Conservation (phyloP, 768 basidiomycete species). For the Punctularia strigosozonata region DNA sequence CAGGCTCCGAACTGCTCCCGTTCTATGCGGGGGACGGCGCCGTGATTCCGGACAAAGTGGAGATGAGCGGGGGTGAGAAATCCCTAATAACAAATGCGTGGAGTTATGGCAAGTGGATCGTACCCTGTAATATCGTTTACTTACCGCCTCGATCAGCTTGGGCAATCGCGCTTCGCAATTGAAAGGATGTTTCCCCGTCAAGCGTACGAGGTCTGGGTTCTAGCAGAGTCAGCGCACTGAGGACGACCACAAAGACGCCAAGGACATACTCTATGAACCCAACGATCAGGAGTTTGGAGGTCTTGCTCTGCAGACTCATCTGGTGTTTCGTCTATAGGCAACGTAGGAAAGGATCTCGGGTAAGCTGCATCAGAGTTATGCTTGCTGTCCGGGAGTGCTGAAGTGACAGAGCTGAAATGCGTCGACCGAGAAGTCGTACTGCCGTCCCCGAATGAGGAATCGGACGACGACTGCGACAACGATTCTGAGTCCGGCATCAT, state of each 20-base stretch:
- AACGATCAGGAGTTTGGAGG: constrained; percentile 26
- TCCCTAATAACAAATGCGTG: constrained; percentile 5
- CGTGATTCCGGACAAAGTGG: constrained; percentile 55
- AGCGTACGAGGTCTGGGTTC: constrained; percentile 28
- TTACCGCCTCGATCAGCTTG: constrained; percentile 28
- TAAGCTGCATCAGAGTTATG: constrained; percentile 1
- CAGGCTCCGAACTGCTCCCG: constrained; percentile 25
- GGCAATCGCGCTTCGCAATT: constrained; percentile 39
- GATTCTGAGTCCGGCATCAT: too few relatives aligned
- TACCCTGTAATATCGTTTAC: constrained; percentile 1
- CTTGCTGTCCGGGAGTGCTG: too few relatives aligned
- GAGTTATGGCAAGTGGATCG: background rate
- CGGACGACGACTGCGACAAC: too few relatives aligned
- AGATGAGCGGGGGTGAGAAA: constrained; percentile 20
- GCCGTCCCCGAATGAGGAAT: too few relatives aligned
- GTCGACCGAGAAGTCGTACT: too few relatives aligned
- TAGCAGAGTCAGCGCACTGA: too few relatives aligned
- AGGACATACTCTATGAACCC: constrained; percentile 23
- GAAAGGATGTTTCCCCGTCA: constrained; percentile 54
- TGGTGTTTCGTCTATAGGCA: constrained; percentile 14
- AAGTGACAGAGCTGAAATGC: too few relatives aligned
- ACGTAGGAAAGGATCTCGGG: constrained; percentile 14
- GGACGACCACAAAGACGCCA: background rate
- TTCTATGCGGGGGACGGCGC: constrained; percentile 40
- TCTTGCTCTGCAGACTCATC: constrained; percentile 18